Evolutionary conservation across 495 filamentous ascomycete species (phyloP).

Genomic region (Neurospora discreta): DNA sequence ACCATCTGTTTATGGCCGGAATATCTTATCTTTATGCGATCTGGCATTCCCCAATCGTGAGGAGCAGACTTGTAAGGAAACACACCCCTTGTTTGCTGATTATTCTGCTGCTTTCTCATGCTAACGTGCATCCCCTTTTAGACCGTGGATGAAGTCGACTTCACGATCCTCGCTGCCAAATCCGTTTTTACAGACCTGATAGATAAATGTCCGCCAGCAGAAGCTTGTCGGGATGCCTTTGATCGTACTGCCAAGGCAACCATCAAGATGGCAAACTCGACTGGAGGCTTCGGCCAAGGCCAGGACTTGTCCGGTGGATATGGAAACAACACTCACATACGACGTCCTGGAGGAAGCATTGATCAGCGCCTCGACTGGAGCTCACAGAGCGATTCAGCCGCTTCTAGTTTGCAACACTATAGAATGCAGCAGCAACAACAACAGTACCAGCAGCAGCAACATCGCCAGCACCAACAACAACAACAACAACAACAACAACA

Average conservation of each 20-base stretch:
- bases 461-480: not conserved
- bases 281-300: slow-evolving; percentile 60
- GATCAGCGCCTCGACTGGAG: slow-evolving; percentile 25
- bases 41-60: slow-evolving; percentile 86
- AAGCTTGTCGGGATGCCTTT: slow-evolving; percentile 84
- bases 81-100: not conserved
- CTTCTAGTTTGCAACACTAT: slow-evolving; percentile 3
- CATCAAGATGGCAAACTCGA: slow-evolving; percentile 78
- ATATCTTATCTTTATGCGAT: slow-evolving; percentile 96
- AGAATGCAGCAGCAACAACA: not conserved
- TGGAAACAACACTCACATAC: slow-evolving; percentile 1
- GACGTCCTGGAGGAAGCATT: slow-evolving; percentile 4
- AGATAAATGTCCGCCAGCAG: slow-evolving; percentile 32
- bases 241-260: slow-evolving; percentile 92
- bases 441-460: slow-evolving; percentile 13
- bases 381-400: slow-evolving; percentile 8
- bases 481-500: not conserved
- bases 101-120: not conserved
- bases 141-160: slow-evolving; percentile 92
- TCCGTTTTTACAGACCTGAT: slow-evolving; percentile 39
- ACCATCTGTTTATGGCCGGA: slow-evolving; percentile 95
- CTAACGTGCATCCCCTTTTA: slow-evolving; percentile 27
- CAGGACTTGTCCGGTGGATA: not conserved
- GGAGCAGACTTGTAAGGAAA: slow-evolving; percentile 63
- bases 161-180: slow-evolving; percentile 87